Evolutionary conservation across 441 rosid species (phyloP), one percentile per base, ranked within the genome.

Genomic region (Corymbia citriodora): DNA sequence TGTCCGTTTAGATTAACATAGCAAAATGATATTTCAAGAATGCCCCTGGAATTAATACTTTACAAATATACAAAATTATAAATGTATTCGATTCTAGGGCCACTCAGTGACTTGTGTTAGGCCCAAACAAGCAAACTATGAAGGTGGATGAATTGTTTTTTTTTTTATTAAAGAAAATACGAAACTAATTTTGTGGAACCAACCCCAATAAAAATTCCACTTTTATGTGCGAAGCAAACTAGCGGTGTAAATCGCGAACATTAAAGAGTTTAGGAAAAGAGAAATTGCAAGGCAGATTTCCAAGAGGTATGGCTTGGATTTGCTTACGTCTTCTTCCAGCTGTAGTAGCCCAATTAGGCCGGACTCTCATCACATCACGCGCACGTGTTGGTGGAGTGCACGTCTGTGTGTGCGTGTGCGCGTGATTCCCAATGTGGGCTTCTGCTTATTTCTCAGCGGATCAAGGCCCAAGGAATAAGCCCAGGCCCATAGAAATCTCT

Each of bases 351-450:
- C 49, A 18, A 6, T 0, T 33, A 18, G 48, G 48, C 48, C 48
- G 48, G 81, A 72, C 36, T 18, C 45, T 40, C 45, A 25, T 36
- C 81, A 9, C 81, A 36, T 18, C 81, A 33, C 48, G 27, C 81
- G 48, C 15, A 18, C 27, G 5, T 8, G 81, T 1, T 17, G 81
- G 81, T 5, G 27, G 2, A 10, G 82, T 19, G 82, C 82, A 36
- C 49, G 49, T 33, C 25, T 33, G 4, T 10, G 25, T 0, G 23
- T 5, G 49, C 18, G 7, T 5, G 25, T 0, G 23, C 2, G 49
- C 19, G 49, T 11, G 50, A 40, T 74, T 36, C 83, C 29, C 50
- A 36, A 36, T 36, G 49, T 74, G 50, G 49, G 29, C 29, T 36
- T 74, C 40, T 74, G 13, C 36, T 10, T 19, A 36, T 40, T 74